Evolutionary conservation across 2,329 filamentous ascomycete species (phyloP), one percentile per base, ranked within the genome.

Genomic region (Aspergillus ruber): DNA sequence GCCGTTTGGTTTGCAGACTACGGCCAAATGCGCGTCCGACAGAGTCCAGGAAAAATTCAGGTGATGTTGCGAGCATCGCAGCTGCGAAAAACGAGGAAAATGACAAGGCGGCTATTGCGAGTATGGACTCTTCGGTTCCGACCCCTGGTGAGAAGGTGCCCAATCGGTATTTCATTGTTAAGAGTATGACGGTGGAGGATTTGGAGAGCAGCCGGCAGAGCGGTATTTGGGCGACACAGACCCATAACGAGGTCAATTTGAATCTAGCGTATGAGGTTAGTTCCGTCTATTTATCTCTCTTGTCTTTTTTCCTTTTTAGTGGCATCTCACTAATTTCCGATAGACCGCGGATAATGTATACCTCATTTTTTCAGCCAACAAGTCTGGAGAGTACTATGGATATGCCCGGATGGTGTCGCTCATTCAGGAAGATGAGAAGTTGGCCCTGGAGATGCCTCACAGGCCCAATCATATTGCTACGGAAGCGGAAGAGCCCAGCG

Each of bases 321-420:
- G 10, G 15, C 6, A 39, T 15, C 6, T 8, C 9, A 3, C 48
- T 43, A 36, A 20, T 35, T 44, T 39, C 29, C 21, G 5, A 25
- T 43, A 95, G 90, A 74, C 76, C 8, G 81, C 84, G 12, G 88
- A 94, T 45, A 88, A 86, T 59, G 90, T 97, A 1, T 96, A 90
- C 61, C 75, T 97, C 25, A 82, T 97, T 12, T 97, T 97, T 66
- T 97, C 91, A 1, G 91, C 91, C 10, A 97, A 97, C 68, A 96
- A 96, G 62, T 96, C 91, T 0, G 91, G 91, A 10, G 91, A 96
- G 67, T 97, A 96, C 63, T 96, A 93, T 69, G 91, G 91, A 17
- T 96, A 95, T 62, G 91, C 90, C 17, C 83, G 86, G 33, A 97
- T 97, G 91, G 74, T 77, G 8, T 95, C 91, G 18, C 75, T 83